Evolutionary conservation across 2,329 filamentous ascomycete genomes (phyloP), one percentile per base, ranked within the genome.

Genomic region (Paecilomyces variotii): DNA sequence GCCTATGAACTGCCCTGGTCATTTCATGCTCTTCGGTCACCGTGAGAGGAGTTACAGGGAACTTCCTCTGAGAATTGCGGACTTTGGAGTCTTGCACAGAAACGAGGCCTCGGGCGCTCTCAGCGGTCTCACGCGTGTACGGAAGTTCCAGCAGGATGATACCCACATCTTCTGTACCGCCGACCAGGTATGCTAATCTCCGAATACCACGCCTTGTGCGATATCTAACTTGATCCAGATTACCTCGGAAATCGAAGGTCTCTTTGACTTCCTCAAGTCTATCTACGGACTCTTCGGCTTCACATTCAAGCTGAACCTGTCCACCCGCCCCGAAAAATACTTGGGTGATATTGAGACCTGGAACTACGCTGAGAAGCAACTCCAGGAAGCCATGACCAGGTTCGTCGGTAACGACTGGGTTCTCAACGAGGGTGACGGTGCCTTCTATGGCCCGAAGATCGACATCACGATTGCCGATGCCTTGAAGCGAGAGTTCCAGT

Each of bases 371-470:
- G 94, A 99, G 76, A 81, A 79, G 14, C 90, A 89, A 72, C 82
- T 99, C 55, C 87, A 86, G 69, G 82, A 87, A 61, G 90, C 92
- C 19, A 81, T 99, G 54, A 84, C 94, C 64, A 82, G 87, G 62
- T 97, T 97, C 74, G 82, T 84, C 58, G 77, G 87, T 60, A 82
- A 86, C 34, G 80, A 86, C 63, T 99, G 94, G 94, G 88, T 90
- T 73, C 80, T 96, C 56, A 96, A 97, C 76, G 88, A 91, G 60
- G 94, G 93, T 59, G 94, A 99, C 68, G 94, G 94, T 71, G 94
- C 94, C 56, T 99, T 97, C 78, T 99, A 99, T 74, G 94, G 94
- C 1, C 94, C 94, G 56, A 99, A 99, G 84, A 96, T 97, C 67
- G 94, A 99, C 68, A 94, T 99, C 70, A 95, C 90, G 61, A 92